A percentile compares a stretch with the other conserved stretches of the same genome.
These are phyloP conservation scores for Bertia moriformis DNA, from an alignment of 2,329 filamentous ascomycete species.

Conservation along the genomic window DNA sequence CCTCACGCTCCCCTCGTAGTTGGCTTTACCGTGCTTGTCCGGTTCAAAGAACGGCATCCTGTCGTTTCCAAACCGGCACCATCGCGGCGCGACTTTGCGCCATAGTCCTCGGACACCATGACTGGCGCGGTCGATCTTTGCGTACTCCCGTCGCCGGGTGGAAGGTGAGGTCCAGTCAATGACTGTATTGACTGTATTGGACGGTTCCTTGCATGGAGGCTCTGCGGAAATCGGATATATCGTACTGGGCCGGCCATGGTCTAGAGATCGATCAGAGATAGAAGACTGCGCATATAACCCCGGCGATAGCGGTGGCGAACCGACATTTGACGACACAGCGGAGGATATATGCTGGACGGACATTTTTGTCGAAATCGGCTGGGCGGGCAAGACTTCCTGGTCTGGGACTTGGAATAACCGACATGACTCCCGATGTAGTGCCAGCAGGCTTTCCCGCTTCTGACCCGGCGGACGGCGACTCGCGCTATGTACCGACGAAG, in stretches of 20 bases:
- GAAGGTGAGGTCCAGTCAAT: neutral
- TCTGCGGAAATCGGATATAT: too few species aligned
- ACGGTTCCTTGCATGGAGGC: too few species aligned
- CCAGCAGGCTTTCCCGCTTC: neutral
- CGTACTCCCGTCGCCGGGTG: neutral
- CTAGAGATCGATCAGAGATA: too few species aligned
- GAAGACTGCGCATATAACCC: too few species aligned
- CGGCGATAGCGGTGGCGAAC: neutral
- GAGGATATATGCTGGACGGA: too few species aligned
- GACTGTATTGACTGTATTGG: too few species aligned
- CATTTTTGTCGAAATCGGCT: too few species aligned
- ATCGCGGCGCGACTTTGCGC: neutral
- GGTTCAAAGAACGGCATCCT: neutral
- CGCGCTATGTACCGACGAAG: too few species aligned
- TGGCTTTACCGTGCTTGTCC: neutral
- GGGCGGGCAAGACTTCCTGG: too few species aligned
- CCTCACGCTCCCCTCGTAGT: neutral
- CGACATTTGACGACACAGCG: neutral
- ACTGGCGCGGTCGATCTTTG: neutral
- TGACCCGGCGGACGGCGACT: too few species aligned
- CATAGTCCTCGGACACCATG: neutral
- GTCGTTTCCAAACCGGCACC: neutral
- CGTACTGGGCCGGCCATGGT: too few species aligned
- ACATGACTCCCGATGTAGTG: constrained; percentile 1
- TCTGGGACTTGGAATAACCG: neutral